Evolutionary conservation across 768 basidiomycete genomes (phyloP).

Genomic region (Collybiopsis luxurians): DNA sequence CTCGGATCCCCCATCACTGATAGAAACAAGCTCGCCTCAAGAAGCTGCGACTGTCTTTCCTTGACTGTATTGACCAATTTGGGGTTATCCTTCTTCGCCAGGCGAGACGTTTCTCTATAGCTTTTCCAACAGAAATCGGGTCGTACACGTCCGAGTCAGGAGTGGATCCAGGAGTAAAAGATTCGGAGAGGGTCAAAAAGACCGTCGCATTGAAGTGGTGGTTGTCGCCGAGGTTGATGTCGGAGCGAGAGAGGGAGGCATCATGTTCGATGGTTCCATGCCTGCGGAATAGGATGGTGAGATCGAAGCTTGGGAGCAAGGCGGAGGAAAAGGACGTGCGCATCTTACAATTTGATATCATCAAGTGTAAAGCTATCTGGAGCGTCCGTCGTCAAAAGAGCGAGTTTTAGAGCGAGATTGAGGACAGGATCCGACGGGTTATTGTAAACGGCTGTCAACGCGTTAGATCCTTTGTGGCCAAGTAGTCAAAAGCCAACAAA

Average conservation of each 20-base stretch:
- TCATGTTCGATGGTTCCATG: slow-evolving; percentile 9
- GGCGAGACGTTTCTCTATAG: slow-evolving; percentile 7
- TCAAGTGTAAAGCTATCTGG: slow-evolving; percentile 16
- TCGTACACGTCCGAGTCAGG: slow-evolving; percentile 13
- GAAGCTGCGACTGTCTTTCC: slow-evolving; percentile 10
- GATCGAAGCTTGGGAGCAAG: not conserved
- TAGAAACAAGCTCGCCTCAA: slow-evolving; percentile 12
- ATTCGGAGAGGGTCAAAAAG: not conserved
- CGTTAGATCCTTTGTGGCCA: too few species aligned
- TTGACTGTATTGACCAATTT: slow-evolving; percentile 10
- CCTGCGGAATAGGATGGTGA: not conserved
- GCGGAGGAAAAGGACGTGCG: not conserved
- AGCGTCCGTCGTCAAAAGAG: slow-evolving; percentile 16
- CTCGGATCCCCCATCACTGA: slow-evolving; percentile 11
- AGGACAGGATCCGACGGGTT: slow-evolving; percentile 11
- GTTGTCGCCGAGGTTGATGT: slow-evolving; percentile 6
- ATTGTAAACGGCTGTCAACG: slow-evolving; percentile 12
- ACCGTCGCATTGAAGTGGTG: slow-evolving; percentile 3
- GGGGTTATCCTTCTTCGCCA: slow-evolving; percentile 11
- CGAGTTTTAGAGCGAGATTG: slow-evolving; percentile 12
- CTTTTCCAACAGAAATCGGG: slow-evolving; percentile 1
- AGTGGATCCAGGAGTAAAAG: not conserved
- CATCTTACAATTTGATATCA: slow-evolving; percentile 15
- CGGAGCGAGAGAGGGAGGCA: slow-evolving; percentile 7
- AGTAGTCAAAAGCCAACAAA: too few species aligned